A percentile compares a stretch with the other conserved stretches of the same genome.
phyloP scores from a whole-genome alignment of 2,329 filamentous ascomycete genomes.

The Didymella keratinophila region DNA sequence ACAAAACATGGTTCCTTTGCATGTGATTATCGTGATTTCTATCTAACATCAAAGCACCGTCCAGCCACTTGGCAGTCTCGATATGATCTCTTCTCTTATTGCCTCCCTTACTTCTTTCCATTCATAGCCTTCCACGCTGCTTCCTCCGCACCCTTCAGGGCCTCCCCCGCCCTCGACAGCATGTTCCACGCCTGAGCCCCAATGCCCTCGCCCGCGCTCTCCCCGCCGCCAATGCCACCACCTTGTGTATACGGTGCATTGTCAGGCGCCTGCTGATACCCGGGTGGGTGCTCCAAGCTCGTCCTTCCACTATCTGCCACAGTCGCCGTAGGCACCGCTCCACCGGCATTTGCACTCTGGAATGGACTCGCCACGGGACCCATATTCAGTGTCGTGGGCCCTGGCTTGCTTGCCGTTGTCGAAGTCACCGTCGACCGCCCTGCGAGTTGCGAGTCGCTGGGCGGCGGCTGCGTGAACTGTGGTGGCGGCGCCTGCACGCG shows the following conservation, averaged over 20 bases:
- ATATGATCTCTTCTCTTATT: background rate
- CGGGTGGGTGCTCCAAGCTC: constrained; percentile 55
- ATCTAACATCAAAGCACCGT: background rate
- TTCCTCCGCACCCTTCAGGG: constrained; percentile 47
- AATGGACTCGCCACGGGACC: constrained; percentile 45
- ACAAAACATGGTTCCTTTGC: constrained; percentile 13
- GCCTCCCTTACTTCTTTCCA: constrained; percentile 30
- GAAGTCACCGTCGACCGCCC: constrained; percentile 49
- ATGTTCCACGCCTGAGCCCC: constrained; percentile 47
- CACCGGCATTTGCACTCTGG: constrained; percentile 34
- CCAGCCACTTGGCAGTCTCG: background rate
- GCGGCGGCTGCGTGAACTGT: constrained; percentile 52
- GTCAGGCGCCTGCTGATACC: constrained; percentile 57
- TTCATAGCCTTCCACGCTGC: constrained; percentile 47
- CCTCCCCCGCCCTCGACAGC: constrained; percentile 48
- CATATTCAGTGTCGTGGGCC: constrained; percentile 51
- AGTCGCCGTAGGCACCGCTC: constrained; percentile 24
- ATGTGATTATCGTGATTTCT: constrained; percentile 18
- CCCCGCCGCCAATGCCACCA: constrained; percentile 45
- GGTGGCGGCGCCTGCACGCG: constrained; percentile 40
- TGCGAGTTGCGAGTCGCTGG: constrained; percentile 48
- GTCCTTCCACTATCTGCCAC: constrained; percentile 21
- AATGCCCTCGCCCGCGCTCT: constrained; percentile 37
- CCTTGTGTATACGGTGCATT: constrained; percentile 52
- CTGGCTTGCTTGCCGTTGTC: constrained; percentile 35